A percentile compares a stretch with the other conserved stretches of the same genome.
Evolutionary conservation across 2,329 filamentous ascomycete genomes (phyloP).

Genomic region (Aspergillus sp.): DNA sequence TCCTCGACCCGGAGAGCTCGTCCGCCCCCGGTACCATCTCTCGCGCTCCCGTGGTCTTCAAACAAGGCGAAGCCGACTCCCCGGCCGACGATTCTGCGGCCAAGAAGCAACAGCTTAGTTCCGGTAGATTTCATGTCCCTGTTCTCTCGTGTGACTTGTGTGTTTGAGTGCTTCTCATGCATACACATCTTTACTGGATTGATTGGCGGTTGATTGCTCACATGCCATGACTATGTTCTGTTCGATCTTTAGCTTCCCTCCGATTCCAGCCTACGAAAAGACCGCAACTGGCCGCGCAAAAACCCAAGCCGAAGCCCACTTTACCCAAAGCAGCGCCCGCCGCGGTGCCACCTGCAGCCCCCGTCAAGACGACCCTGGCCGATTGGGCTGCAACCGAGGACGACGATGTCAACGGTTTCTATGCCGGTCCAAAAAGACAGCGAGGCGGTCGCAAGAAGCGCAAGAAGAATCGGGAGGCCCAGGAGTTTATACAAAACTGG

Average conservation of each 20-base stretch:
- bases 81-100: constrained; percentile 49
- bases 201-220: constrained; percentile 44
- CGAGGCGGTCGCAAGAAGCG: constrained; percentile 76
- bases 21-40: constrained; percentile 64
- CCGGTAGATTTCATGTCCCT: constrained; percentile 55
- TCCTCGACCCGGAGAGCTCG: constrained; percentile 58
- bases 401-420: constrained; percentile 68
- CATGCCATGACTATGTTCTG: constrained; percentile 34
- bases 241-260: constrained; percentile 55
- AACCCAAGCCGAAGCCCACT: constrained; percentile 60
- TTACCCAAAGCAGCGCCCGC: constrained; percentile 49
- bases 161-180: not conserved
- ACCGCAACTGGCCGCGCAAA: constrained; percentile 63
- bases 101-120: constrained; percentile 64
- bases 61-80: constrained; percentile 51
- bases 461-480: constrained; percentile 67
- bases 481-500: constrained; percentile 67
- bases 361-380: constrained; percentile 66
- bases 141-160: constrained; percentile 14
- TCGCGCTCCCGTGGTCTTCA: constrained; percentile 71
- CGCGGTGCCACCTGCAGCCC: constrained; percentile 41
- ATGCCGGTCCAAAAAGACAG: constrained; percentile 64
- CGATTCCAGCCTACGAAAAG: constrained; percentile 85
- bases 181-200: not conserved
- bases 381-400: constrained; percentile 83